Base-by-base conservation (phyloP, 352 stramenopile species). In the Globisporangium takayamanum region DNA sequence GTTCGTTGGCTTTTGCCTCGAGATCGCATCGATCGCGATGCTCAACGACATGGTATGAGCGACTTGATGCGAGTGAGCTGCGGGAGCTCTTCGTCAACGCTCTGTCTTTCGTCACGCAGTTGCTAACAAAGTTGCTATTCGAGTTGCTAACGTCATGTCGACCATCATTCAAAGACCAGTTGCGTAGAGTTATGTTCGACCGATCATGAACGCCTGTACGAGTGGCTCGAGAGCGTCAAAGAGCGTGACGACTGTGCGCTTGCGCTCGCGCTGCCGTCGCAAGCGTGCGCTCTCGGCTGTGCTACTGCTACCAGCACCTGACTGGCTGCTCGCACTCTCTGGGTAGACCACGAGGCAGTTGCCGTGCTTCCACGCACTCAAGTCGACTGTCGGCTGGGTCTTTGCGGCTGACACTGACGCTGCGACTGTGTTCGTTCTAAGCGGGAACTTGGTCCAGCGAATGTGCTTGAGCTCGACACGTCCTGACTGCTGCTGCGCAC, bases 1-100 rank as follows among this genome's bases (percentile, higher is more conserved):
- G 20, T 92, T 92, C 64, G 75, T 92, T 14, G 68, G 67, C 30
- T 89, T 92, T 33, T 92, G 81, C 47, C 65, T 88, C 2, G 81
- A 92, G 54, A 85, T 81, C 26, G 81, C 79, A 0, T 57, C 69
- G 3, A 70, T 84, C 16, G 74, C 74, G 12, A 41, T 68, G 36
- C 60, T 84, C 42, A 84, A 84, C 48, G 69, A 68, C 4, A 70
- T 80, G 62, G 36, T 81, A 15, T 61, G 37, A 62, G 20, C 15
- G 30, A 4, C 8, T 22, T 22, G 22, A 22, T 22, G 22, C 22
- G 22, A 22, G 22, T 22, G 22, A 22, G 22, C 22, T 22, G 22
- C 22, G 22, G 0, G 22, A 22, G 22, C 22, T 22, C 22, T 22
- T 22, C 22, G 22, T 22, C 22, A 22, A 22, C 22, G 22, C 22